These are phyloP conservation scores for Triticum monococcum DNA, from an alignment of 176 grass and related monocot species.

Conservation along the genomic window DNA sequence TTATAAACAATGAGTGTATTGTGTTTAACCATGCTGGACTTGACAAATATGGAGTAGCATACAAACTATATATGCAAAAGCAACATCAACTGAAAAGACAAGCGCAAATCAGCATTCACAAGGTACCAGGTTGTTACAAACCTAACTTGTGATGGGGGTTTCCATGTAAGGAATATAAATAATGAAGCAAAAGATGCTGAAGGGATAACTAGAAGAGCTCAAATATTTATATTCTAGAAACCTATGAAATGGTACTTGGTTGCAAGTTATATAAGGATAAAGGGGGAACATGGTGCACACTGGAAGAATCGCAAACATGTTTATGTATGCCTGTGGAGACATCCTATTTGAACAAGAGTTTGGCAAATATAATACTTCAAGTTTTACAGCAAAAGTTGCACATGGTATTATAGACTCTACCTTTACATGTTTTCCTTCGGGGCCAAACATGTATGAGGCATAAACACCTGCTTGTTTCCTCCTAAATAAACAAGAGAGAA, in stretches of 20 bases:
- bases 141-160: background rate
- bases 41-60: background rate
- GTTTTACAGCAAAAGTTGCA: slow-evolving; percentile 2
- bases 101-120: background rate
- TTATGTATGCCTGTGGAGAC: background rate
- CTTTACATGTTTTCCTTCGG: slow-evolving; percentile 87
- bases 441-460: slow-evolving; percentile 82
- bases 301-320: background rate
- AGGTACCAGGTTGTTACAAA: slow-evolving; percentile 1
- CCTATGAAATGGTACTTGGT: background rate
- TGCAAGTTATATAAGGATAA: background rate
- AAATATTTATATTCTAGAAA: slow-evolving; percentile 14
- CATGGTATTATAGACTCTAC: slow-evolving; percentile 29
- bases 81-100: background rate
- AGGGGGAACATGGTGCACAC: background rate
- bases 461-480: slow-evolving; percentile 91
- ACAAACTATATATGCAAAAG: background rate
- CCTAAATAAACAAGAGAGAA: slow-evolving; percentile 49
- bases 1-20: background rate
- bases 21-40: slow-evolving; percentile 3
- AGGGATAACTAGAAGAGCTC: background rate
- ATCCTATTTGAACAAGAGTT: background rate
- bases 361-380: background rate
- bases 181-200: background rate
- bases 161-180: slow-evolving; percentile 14